Evolutionary conservation across 2,329 filamentous ascomycete species (phyloP).

Genomic region (Colletotrichum sp.): DNA sequence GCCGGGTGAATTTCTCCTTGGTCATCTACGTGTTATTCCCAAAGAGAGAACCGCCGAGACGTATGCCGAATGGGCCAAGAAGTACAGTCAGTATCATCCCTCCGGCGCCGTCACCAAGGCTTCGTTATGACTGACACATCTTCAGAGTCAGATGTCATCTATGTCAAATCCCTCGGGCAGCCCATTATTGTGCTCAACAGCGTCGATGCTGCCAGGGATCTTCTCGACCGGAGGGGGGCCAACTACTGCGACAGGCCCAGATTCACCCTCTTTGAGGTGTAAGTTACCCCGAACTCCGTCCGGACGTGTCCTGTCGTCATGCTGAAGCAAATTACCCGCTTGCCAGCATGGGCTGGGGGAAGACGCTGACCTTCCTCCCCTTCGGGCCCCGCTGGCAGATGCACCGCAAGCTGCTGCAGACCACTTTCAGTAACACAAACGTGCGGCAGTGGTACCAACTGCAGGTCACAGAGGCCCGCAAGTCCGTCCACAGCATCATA

Average conservation of each 20-base stretch:
- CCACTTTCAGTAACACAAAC: constrained; percentile 43
- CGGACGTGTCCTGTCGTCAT: neutral
- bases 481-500: constrained; percentile 29
- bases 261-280: constrained; percentile 46
- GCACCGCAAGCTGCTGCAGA: constrained; percentile 49
- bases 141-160: constrained; percentile 32
- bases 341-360: constrained; percentile 47
- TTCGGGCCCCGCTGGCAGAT: constrained; percentile 47
- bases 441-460: constrained; percentile 36
- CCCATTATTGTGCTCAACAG: constrained; percentile 49
- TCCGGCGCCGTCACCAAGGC: neutral
- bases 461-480: constrained; percentile 34
- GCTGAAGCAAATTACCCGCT: neutral
- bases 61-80: constrained; percentile 21
- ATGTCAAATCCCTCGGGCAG: constrained; percentile 34
- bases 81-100: constrained; percentile 60
- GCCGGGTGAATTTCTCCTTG: constrained; percentile 35
- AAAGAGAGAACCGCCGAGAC: constrained; percentile 17
- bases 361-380: constrained; percentile 49
- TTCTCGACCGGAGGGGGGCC: constrained; percentile 48
- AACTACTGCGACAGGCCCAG: constrained; percentile 50
- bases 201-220: constrained; percentile 43
- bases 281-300: neutral
- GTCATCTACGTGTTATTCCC: constrained; percentile 41
- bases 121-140: neutral